phyloP scores from a whole-genome alignment of 768 basidiomycete species.

The Russula sp. region DNA sequence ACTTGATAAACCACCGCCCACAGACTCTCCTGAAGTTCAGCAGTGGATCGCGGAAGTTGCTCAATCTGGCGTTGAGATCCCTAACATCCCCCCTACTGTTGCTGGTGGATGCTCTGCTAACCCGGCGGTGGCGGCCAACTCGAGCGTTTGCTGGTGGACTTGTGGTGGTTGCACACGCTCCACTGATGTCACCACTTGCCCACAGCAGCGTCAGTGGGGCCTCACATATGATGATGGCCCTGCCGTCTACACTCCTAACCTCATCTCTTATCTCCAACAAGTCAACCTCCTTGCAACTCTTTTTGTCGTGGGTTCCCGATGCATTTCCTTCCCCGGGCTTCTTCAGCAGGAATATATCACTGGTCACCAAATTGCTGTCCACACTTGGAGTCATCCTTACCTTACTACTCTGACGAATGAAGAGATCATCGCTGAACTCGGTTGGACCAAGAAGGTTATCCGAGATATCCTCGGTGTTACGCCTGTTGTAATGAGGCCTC shows the following conservation, averaged over 20 bases:
- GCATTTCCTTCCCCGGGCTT: constrained; percentile 58
- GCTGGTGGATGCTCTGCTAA: constrained; percentile 49
- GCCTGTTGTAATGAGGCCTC: constrained; percentile 74
- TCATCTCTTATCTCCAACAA: constrained; percentile 62
- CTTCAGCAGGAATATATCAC: constrained; percentile 70
- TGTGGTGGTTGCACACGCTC: constrained; percentile 61
- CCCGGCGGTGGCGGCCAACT: constrained; percentile 40
- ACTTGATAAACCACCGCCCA: constrained; percentile 54
- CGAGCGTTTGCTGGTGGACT: constrained; percentile 70
- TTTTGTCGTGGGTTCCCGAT: constrained; percentile 81
- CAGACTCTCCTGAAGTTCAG: constrained; percentile 53
- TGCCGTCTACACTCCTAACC: constrained; percentile 62
- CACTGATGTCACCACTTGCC: constrained; percentile 73
- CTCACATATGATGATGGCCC: constrained; percentile 76
- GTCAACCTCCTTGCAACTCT: constrained; percentile 71
- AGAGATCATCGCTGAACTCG: constrained; percentile 79
- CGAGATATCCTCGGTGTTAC: constrained; percentile 74
- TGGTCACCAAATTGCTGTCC: constrained; percentile 70
- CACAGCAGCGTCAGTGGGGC: constrained; percentile 52
- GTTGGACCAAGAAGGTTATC: constrained; percentile 82
- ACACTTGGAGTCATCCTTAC: constrained; percentile 65
- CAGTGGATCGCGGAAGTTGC: constrained; percentile 63
- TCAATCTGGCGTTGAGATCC: constrained; percentile 50
- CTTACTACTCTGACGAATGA: constrained; percentile 74
- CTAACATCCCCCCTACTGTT: constrained; percentile 41